Base-by-base conservation (phyloP, 2,329 filamentous ascomycete genomes). In the Rhynchosporium graminicola region DNA sequence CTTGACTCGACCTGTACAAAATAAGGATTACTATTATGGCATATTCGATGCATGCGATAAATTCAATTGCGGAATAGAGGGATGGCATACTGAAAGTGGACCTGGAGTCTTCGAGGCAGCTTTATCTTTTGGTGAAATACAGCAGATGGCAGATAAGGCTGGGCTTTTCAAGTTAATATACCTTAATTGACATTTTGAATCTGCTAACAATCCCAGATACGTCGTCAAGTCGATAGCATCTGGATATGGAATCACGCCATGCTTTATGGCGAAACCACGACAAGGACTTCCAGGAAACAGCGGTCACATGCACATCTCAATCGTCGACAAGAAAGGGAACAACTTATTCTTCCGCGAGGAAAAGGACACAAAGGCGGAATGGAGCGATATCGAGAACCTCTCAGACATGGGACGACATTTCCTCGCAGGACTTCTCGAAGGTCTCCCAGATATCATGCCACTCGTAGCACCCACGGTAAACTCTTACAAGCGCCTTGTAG, bases 261-360 rank as follows among this genome's bases (percentile, higher is more conserved):
- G 91, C 77, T 99, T 99, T 80, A 99, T 99, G 95, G 95, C 95
- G 15, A 99, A 99, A 77, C 95, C 95, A 2, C 87, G 90, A 68
- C 85, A 96, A 71, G 92, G 93, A 0, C 80, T 98, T 0, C 95
- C 95, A 0, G 95, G 95, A 52, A 98, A 98, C 79, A 95, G 90
- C 66, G 95, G 95, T 0, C 95, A 99, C 75, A 94, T 97, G 82
- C 95, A 99, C 76, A 82, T 98, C 65, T 98, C 94, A 0, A 80
- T 99, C 9, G 87, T 94, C 20, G 90, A 94, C 73, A 82, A 84
- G 67, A 78, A 84, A n/a, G 90, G 91, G 63, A 89, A 88, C 74
- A 99, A 99, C 73, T 82, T 97, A 28, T 89, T 99, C 70, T 86
- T 85, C 62, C 86, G 94, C 47, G 87, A 89, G 10, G 79, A 83